Evolutionary conservation across 306 rosid species (phyloP).

Genomic region (Vigna hirtella): DNA sequence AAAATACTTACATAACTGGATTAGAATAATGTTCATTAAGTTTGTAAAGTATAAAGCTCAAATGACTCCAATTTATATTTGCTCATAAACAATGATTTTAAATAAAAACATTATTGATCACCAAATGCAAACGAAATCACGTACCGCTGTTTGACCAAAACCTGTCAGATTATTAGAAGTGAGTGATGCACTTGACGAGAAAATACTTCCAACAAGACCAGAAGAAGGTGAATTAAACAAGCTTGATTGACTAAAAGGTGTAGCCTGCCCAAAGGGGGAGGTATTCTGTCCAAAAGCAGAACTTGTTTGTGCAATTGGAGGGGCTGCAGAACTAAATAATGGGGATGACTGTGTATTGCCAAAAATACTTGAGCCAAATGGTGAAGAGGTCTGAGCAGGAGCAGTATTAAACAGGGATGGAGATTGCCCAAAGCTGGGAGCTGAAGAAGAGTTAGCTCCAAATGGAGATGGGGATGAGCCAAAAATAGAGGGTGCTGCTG

Average conservation of each 20-base stretch:
- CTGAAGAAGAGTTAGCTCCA: conserved; percentile 56
- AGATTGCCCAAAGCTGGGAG: conserved; percentile 52
- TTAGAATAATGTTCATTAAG: conserved; percentile 5
- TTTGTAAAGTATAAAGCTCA: conserved; percentile 18
- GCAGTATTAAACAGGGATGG: conserved; percentile 59
- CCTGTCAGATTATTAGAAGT: conserved; percentile 57
- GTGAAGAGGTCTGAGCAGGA: conserved; percentile 58
- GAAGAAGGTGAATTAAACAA: conserved; percentile 64
- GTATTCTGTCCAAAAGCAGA: conserved; percentile 63
- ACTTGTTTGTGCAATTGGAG: conserved; percentile 60
- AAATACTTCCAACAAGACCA: conserved; percentile 63
- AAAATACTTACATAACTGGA: conserved; percentile 8
- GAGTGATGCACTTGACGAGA: conserved; percentile 61
- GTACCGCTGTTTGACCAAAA: conserved; percentile 71
- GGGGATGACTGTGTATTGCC: conserved; percentile 63
- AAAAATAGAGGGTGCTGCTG: conserved; percentile 55
- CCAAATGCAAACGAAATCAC: conserved; percentile 34
- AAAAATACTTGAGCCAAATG: conserved; percentile 63
- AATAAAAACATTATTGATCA: conserved; percentile 22
- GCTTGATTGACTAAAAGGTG: conserved; percentile 51
- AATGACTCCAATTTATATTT: conserved; percentile 14
- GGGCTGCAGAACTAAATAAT: conserved; percentile 59
- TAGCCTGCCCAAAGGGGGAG: conserved; percentile 61
- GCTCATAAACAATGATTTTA: conserved; percentile 3
- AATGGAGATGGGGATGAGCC: conserved; percentile 62